Percentiles rank a stretch among this genome's conserved stretches.
phyloP scores from a whole-genome alignment of 768 basidiomycete genomes.

The Royoungia palumana region DNA sequence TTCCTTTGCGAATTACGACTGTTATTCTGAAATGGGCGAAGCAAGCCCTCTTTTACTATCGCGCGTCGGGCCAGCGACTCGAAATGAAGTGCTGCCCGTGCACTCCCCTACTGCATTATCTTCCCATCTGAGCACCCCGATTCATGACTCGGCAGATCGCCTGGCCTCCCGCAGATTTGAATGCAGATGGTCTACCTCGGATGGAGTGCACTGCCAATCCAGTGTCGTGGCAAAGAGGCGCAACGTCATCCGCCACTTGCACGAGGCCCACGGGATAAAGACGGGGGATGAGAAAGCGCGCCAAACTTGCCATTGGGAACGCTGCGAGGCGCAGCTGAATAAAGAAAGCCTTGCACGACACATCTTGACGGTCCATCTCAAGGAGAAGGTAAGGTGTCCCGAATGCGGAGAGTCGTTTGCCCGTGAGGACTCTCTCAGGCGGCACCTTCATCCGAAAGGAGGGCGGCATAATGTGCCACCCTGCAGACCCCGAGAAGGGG shows the following conservation, averaged over 20 bases:
- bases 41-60: neutral
- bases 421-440: conserved; percentile 29
- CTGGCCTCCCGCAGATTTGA: neutral
- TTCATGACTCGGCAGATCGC: neutral
- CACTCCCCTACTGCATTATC: neutral
- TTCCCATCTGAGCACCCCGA: no score
- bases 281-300: conserved; percentile 17
- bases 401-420: conserved; percentile 23
- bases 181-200: conserved; percentile 13
- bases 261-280: conserved; percentile 9
- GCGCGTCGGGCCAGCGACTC: neutral
- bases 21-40: no score
- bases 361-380: conserved; percentile 25
- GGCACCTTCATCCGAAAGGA: conserved; percentile 20
- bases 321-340: conserved; percentile 19
- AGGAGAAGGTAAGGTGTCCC: conserved; percentile 9
- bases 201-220: conserved; percentile 3
- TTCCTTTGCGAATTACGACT: neutral
- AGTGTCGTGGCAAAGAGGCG: conserved; percentile 10
- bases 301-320: conserved; percentile 18
- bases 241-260: conserved; percentile 15
- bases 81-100: neutral
- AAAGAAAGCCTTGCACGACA: conserved; percentile 30
- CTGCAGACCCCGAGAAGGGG: neutral
- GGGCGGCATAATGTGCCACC: conserved; percentile 5